These are phyloP conservation scores for Pelargonium fulgidum DNA, from an alignment of 441 rosid species.

Conservation along the genomic window DNA sequence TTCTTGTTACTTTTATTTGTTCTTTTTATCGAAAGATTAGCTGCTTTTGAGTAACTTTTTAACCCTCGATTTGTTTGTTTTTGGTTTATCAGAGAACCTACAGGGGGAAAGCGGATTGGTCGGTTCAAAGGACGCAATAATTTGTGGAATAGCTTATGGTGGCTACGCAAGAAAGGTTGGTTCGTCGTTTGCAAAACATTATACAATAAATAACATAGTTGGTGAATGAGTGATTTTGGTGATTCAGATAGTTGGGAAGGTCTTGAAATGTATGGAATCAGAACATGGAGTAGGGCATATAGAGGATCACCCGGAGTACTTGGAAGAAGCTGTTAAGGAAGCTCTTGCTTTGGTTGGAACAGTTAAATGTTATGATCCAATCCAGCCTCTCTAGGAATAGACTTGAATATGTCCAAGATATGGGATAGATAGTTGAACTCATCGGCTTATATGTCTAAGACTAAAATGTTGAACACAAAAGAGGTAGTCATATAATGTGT, in stretches of 20 bases:
- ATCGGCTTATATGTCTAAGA: no score
- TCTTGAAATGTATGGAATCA: constrained; percentile 37
- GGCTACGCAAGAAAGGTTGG: constrained; percentile 61
- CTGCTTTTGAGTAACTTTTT: not conserved
- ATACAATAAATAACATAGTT: not conserved
- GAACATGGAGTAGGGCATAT: constrained; percentile 28
- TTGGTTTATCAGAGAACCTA: constrained; percentile 12
- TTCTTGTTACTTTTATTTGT: constrained; percentile 2
- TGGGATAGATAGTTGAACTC: no score
- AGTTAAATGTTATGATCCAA: constrained; percentile 36
- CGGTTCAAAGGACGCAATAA: constrained; percentile 21
- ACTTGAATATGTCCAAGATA: no score
- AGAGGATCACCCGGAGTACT: constrained; percentile 45
- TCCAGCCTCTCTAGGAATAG: no score
- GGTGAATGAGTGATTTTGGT: not conserved
- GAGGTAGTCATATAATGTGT: no score
- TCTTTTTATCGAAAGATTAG: not conserved
- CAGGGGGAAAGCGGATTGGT: constrained; percentile 10
- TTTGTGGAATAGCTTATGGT: constrained; percentile 58
- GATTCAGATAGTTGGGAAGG: constrained; percentile 50
- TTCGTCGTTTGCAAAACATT: not conserved
- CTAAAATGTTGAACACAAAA: no score
- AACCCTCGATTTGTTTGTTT: not conserved
- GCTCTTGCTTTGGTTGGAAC: constrained; percentile 50
- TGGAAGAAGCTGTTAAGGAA: constrained; percentile 35